Evolutionary conservation across 192 early-diverging fungal genomes (phyloP).

Genomic region (Kappamyces sp.): DNA sequence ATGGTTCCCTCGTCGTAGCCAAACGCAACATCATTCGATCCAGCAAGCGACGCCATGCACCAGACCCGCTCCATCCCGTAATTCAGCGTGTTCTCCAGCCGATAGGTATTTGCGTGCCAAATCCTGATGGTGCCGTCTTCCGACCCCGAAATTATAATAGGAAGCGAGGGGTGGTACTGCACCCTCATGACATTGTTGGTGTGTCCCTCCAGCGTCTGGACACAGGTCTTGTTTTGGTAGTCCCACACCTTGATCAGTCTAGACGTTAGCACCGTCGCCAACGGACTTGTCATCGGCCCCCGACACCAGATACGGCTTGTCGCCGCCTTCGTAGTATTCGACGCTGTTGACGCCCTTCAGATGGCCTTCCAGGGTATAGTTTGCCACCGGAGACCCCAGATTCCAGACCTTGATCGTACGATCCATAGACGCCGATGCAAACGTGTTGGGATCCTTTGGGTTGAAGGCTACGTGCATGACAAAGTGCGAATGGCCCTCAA

Average conservation of each 20-base stretch:
- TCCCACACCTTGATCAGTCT: constrained; percentile 95
- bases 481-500: constrained; percentile 97
- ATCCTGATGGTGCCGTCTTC: constrained; percentile 93
- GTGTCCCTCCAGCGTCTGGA: constrained; percentile 98
- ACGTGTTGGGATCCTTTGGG: constrained; percentile 99
- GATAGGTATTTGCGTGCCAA: constrained; percentile 97
- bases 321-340: constrained; percentile 96
- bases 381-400: constrained; percentile 83
- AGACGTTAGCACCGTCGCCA: background rate
- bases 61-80: constrained; percentile 98
- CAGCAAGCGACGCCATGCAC: constrained; percentile 79
- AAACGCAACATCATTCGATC: constrained; percentile 88
- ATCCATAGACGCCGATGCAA: constrained; percentile 95
- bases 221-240: constrained; percentile 99
- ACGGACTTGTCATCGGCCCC: constrained; percentile 88
- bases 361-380: constrained; percentile 96
- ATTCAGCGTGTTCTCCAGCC: constrained; percentile 93
- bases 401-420: constrained; percentile 96
- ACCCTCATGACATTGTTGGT: constrained; percentile 88
- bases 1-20: constrained; percentile 96
- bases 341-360: constrained; percentile 97
- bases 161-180: constrained; percentile 90
- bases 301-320: constrained; percentile 94
- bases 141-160: constrained; percentile 90
- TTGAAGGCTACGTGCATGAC: constrained; percentile 82